Evolutionary conservation across 2,329 filamentous ascomycete species (phyloP), one percentile per base, ranked within the genome.

Genomic region (Alternaria sp.): DNA sequence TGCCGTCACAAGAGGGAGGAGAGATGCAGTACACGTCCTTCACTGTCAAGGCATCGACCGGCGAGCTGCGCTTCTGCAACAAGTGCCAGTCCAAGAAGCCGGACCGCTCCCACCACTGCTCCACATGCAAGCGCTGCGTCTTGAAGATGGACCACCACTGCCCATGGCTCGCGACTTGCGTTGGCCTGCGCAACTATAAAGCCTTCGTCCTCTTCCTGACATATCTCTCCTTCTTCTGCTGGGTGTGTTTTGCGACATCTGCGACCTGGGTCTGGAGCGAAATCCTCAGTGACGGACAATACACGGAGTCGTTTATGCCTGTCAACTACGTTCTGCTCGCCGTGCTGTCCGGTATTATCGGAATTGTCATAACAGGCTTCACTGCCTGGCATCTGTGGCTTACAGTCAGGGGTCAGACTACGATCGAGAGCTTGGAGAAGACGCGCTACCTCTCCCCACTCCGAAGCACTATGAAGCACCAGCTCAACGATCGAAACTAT

Each of bases 71-170:
- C 59, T 98, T 91, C 84, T 99, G 96, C 86, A 98, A 98, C 83
- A 99, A 99, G 83, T 99, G 96, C 81, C 92, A 96, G 82, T 90
- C 90, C 56, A 89, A 92, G 67, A 99, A 99, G 83, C 96, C 96
- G 45, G 96, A 99, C 82, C 92, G 96, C 65, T 90, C 95, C 30
- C 96, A 99, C 80, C 96, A 99, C 84, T 99, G 96, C 86, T 97
- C 93, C 11, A 96, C 94, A 5, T 99, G 96, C 82, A 89, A 91
- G 71, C 91, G 92, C 75, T 99, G 96, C 79, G 94, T 99, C 25
- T 86, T 99, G 79, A 99, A 99, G 85, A 99, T 99, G 96, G 96
- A 99, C 78, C 96, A 99, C 80, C 96, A 99, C 83, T 99, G 96
- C 79, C 96, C 96, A 15, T 99, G 96, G 96, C 87, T 99, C 54